Conservation (phyloP, 192 early-diverging fungal genomes). For the Geranomyces variabilis region DNA sequence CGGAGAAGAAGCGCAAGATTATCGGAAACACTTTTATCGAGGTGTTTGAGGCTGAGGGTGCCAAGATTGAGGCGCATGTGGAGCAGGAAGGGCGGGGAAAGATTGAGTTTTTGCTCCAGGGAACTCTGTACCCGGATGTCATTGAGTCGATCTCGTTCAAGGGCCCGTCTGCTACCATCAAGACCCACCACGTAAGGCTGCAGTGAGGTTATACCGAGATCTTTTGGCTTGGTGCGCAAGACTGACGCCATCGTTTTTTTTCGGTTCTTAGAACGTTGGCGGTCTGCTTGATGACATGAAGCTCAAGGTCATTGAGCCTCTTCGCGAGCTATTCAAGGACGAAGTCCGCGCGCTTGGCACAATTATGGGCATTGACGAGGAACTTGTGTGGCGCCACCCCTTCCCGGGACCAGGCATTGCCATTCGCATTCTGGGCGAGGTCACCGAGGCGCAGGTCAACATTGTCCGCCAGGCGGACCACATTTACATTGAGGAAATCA, state of each 20-base stretch:
- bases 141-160: conserved; percentile 99
- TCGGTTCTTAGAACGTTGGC: conserved; percentile 79
- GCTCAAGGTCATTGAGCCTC: conserved; percentile 95
- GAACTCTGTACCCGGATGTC: conserved; percentile 98
- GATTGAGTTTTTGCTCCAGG: conserved; percentile 95
- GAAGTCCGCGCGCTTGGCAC: conserved; percentile 97
- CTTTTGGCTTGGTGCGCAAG: too few relatives aligned
- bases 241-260: not conserved
- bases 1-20: conserved; percentile 97
- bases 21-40: conserved; percentile 99
- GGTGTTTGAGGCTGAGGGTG: conserved; percentile 94
- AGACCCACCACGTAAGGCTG: conserved; percentile 93
- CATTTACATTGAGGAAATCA: conserved; percentile 99
- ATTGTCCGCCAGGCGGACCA: conserved; percentile 95
- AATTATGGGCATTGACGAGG: conserved; percentile 87
- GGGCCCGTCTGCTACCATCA: conserved; percentile 98
- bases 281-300: conserved; percentile 97
- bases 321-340: conserved; percentile 98
- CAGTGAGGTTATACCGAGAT: too few relatives aligned
- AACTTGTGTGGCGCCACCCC: conserved; percentile 97
- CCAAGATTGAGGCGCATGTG: conserved; percentile 78
- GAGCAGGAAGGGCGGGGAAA: conserved; percentile 73
- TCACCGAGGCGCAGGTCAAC: conserved; percentile 87
- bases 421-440: conserved; percentile 96
- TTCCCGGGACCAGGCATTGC: conserved; percentile 99